phyloP scores from a whole-genome alignment of 179 eudicot genomes.

The Silene vulgaris region DNA sequence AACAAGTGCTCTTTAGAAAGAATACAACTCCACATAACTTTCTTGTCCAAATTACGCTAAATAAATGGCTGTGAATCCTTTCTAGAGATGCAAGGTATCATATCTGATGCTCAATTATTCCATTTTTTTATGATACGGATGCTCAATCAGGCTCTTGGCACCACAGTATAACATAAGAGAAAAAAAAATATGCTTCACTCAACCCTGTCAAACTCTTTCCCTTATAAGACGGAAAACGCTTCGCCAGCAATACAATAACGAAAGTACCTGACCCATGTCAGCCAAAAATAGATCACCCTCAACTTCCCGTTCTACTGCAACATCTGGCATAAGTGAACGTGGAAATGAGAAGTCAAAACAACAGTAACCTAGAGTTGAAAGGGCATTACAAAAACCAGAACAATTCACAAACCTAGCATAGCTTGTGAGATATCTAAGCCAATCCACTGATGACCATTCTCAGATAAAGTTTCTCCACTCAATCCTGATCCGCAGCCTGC shows the following conservation, averaged over 20 bases:
- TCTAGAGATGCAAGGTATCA: neutral
- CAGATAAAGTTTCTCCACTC: constrained; percentile 90
- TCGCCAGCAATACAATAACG: neutral
- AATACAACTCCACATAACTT: neutral
- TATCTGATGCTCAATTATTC: neutral
- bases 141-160: neutral
- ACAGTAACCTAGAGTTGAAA: neutral
- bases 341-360: constrained; percentile 18
- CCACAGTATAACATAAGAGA: neutral
- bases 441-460: constrained; percentile 87
- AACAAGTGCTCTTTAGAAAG: no score
- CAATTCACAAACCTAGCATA: constrained; percentile 63
- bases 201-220: neutral
- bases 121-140: neutral
- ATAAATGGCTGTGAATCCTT: neutral
- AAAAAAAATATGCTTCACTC: neutral
- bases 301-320: constrained; percentile 82
- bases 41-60: neutral
- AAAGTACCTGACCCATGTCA: constrained; percentile 93
- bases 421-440: constrained; percentile 88
- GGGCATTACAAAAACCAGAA: neutral
- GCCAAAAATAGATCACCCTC: constrained; percentile 85
- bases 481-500: constrained; percentile 96
- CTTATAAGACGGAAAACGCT: neutral
- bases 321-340: constrained; percentile 36